Evolutionary conservation across 768 basidiomycete species (phyloP), one percentile per base, ranked within the genome.

Genomic region (Rhizopogon roseolus): DNA sequence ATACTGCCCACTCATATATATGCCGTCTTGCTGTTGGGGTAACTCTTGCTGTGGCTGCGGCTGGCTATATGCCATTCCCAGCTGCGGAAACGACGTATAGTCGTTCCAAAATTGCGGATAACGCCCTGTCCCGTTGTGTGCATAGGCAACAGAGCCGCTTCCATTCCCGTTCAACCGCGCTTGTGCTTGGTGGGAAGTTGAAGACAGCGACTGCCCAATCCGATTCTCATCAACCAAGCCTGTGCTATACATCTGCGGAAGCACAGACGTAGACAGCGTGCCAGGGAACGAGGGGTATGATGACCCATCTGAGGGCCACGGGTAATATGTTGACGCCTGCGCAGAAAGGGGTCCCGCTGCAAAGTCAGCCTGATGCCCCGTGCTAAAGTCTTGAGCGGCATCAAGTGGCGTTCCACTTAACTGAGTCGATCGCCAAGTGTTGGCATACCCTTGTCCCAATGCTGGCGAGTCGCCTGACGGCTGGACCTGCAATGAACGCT

Each of bases 171-270:
- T 54, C 29, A 55, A 27, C 49, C 66, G 62, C 19, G 52, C 8
- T 2, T 59, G 60, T 32, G 52, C 58, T 6, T 60, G 64, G 29
- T 59, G 63, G 1, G 57, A 56, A 48, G 34, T 36, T 27, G 64
- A 39, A n/a, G 59, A 34, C 54, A 59, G 27, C 2, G 34, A 37
- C 1, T 56, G 55, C 0, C 52, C 55, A 16, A 45, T 50, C 9
- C 75, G 73, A 37, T 76, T 72, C 39, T 81, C 80, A 56, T 83
- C 84, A 3, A 80, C 75, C 44, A 88, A 69, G 0, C 86, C 87
- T 4, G 87, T 87, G 68, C 85, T 88, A 64, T 88, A 90, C 60
- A 85, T 72, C 57, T 88, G 86, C 0, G 88, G 85, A 41, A 90
- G 76, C 25, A 86, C 85, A 0, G 86, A 84, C 16, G 88, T 89